These are phyloP conservation scores for Tuctoria greenei DNA, from an alignment of 176 grass and related monocot genomes.

Conservation along the genomic window DNA sequence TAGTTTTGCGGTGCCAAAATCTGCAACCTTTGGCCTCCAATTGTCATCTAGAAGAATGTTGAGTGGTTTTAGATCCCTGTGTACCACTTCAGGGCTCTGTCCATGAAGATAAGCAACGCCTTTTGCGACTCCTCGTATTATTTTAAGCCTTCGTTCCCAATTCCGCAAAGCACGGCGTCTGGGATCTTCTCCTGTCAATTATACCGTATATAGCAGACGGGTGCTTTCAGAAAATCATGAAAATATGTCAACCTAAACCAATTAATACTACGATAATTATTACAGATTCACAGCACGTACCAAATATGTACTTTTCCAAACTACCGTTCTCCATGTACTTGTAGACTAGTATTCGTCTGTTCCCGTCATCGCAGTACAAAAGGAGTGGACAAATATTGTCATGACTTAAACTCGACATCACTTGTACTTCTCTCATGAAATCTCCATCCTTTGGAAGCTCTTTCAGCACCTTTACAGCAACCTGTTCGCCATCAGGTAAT, in stretches of 20 bases:
- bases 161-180: not conserved
- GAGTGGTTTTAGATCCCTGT: conserved; percentile 35
- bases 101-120: conserved; percentile 39
- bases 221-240: not conserved
- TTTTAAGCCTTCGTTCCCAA: conserved; percentile 23
- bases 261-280: not conserved
- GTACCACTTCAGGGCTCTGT: conserved; percentile 27
- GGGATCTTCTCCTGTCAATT: not conserved
- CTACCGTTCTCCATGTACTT: conserved; percentile 29
- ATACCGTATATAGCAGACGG: too few species aligned
- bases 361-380: conserved; percentile 22
- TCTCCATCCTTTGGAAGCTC: not conserved
- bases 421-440: conserved; percentile 37
- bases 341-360: conserved; percentile 17
- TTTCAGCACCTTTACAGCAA: conserved; percentile 32
- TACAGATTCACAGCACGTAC: conserved; percentile 17
- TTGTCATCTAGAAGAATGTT: conserved; percentile 35
- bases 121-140: not conserved
- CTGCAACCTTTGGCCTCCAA: conserved; percentile 30
- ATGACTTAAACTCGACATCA: conserved; percentile 35
- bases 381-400: conserved; percentile 18
- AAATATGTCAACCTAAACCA: too few species aligned
- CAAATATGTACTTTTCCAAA: conserved; percentile 28
- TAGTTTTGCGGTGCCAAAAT: conserved; percentile 30
- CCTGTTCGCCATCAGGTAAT: conserved; percentile 9